Percentiles rank a stretch among this genome's conserved stretches.
These are phyloP conservation scores for Coniochaeta sp. DNA, from an alignment of 2,329 filamentous ascomycete species.

Conservation along the genomic window DNA sequence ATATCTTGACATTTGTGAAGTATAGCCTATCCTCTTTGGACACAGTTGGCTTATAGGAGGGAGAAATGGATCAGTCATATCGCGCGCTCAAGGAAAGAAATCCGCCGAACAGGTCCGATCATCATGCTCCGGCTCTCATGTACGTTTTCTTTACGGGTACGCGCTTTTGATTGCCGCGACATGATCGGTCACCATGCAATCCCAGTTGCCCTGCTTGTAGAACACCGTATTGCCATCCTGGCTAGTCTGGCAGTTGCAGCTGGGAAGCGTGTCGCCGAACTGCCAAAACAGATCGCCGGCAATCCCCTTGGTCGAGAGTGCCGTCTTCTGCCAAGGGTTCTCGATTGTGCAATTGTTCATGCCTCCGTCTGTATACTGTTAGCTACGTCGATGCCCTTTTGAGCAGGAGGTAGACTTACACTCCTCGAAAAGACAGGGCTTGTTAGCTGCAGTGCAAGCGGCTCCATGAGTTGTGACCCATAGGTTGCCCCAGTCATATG, in stretches of 20 bases:
- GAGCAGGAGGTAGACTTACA: slow-evolving; percentile 1
- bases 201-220: slow-evolving; percentile 9
- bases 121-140: too few relatives aligned
- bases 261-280: slow-evolving; percentile 11
- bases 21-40: neutral
- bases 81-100: too few relatives aligned
- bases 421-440: slow-evolving; percentile 13
- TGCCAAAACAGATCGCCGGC: slow-evolving; percentile 13
- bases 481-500: slow-evolving; percentile 9
- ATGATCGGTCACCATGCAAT: slow-evolving; percentile 11
- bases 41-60: neutral
- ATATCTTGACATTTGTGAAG: slow-evolving; percentile 7
- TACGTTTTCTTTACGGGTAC: neutral
- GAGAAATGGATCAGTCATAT: too few relatives aligned
- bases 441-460: slow-evolving; percentile 9
- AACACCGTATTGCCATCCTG: slow-evolving; percentile 13
- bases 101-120: too few relatives aligned
- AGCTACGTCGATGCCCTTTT: neutral
- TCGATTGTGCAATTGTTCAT: slow-evolving; percentile 10
- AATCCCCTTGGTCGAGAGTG: slow-evolving; percentile 10
- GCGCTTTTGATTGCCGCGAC: slow-evolving; percentile 6
- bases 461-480: slow-evolving; percentile 11
- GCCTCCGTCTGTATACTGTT: neutral
- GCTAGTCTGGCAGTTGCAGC: slow-evolving; percentile 6
- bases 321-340: slow-evolving; percentile 11